Base-by-base conservation (phyloP, 768 basidiomycete genomes). In the Fibroporia radiculosa region DNA sequence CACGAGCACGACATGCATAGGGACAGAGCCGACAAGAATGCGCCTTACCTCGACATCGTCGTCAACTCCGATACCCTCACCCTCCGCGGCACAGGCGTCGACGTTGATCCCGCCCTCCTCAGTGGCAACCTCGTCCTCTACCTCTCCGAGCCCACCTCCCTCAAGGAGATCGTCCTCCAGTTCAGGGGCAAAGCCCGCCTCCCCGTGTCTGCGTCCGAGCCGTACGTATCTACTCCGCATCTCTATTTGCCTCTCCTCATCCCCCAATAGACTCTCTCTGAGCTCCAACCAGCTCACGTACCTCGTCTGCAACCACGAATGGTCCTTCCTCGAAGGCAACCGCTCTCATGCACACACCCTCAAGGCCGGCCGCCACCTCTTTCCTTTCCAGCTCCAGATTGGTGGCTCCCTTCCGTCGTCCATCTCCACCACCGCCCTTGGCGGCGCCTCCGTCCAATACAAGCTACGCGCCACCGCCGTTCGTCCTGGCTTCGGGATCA, bases 351-450 rank as follows among this genome's bases (percentile, higher is more conserved):
- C 75, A 10, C 91, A 89, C 56, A 97, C 93, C 0, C 81, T 97
- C 60, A 96, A 97, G 66, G 91, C 93, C n/a, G 95, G 95, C 12
- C 81, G 80, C 27, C 95, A 98, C 60, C 66, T 80, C 20, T 97
- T 97, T 64, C 93, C 93, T 19, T 98, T 98, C 67, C 81, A 82
- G 53, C 76, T 96, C 47, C 79, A 84, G 48, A 70, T 97, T 23
- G 88, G 89, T 19, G 90, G 89, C 29, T 78, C 82, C 4, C 71
- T 96, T 2, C 95, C 95, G 1, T 89, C 92, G 0, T 78, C 78
- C 26, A 66, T 95, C 32, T 57, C 67, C 29, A 84, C 84, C 3
- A 64, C 56, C 29, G 67, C 67, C 0, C 62, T 69, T 12, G 76
- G 78, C 7, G 76, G 79, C 24, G 84, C 84, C 1, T 72, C 77